Evolutionary conservation across 2,329 filamentous ascomycete genomes (phyloP).

Genomic region (Colletotrichum theobromicola): DNA sequence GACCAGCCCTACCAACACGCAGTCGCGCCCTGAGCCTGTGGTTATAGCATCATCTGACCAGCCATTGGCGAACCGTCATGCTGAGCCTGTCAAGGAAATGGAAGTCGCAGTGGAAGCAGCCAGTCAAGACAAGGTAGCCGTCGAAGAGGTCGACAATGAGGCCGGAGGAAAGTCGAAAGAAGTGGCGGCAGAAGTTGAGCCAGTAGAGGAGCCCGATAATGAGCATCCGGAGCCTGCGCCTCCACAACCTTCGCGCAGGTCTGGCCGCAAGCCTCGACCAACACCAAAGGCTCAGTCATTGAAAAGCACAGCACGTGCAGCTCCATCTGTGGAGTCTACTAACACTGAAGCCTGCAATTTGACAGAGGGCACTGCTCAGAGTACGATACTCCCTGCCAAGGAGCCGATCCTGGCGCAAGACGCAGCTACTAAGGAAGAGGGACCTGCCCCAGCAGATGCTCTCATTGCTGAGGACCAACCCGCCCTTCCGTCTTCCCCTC

Average conservation of each 20-base stretch:
- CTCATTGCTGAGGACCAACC: neutral
- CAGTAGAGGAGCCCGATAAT: neutral
- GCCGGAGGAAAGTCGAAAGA: neutral
- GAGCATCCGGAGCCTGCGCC: neutral
- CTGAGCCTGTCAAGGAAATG: neutral
- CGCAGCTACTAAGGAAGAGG: neutral
- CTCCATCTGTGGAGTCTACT: neutral
- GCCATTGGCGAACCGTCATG: neutral
- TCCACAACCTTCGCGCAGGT: constrained; percentile 5
- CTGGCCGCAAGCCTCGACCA: constrained; percentile 7
- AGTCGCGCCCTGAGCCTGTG: neutral
- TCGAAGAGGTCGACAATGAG: neutral
- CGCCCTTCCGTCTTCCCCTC: constrained; percentile 13
- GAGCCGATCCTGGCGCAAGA: neutral
- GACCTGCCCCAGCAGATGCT: neutral
- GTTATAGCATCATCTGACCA: neutral
- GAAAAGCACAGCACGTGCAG: neutral
- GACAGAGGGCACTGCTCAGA: neutral
- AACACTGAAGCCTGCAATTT: neutral
- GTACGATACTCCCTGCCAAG: neutral
- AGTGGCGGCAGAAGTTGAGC: neutral
- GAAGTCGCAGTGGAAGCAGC: neutral
- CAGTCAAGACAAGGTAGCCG: neutral
- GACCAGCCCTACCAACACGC: constrained; percentile 30
- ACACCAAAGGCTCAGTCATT: constrained; percentile 5